phyloP scores from a whole-genome alignment of 768 basidiomycete species.

The Rhizopogon salebrosus region DNA sequence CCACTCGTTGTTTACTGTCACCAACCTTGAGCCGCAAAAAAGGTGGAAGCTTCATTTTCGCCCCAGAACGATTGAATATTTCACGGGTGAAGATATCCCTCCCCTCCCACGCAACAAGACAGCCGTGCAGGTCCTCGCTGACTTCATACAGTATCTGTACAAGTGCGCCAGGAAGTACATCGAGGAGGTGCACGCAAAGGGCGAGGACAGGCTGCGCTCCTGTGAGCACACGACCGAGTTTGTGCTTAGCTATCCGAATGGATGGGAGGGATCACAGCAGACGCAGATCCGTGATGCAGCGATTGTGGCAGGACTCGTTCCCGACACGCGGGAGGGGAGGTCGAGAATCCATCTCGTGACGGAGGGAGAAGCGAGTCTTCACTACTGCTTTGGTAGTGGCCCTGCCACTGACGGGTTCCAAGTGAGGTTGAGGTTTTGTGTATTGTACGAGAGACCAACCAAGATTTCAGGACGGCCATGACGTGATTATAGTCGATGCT shows the following conservation, averaged over 20 bases:
- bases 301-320: slow-evolving; percentile 34
- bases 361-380: slow-evolving; percentile 51
- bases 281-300: slow-evolving; percentile 39
- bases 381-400: slow-evolving; percentile 39
- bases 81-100: slow-evolving; percentile 31
- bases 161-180: slow-evolving; percentile 39
- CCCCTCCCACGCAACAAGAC: slow-evolving; percentile 39
- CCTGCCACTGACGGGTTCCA: slow-evolving; percentile 24
- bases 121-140: slow-evolving; percentile 39
- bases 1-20: slow-evolving; percentile 1
- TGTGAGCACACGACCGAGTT: slow-evolving; percentile 37
- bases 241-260: slow-evolving; percentile 43
- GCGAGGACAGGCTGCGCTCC: slow-evolving; percentile 35
- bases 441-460: neutral
- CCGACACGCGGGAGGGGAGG: slow-evolving; percentile 30
- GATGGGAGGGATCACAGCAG: slow-evolving; percentile 44
- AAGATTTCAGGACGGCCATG: slow-evolving; percentile 34
- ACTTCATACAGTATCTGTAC: slow-evolving; percentile 45
- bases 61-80: slow-evolving; percentile 17
- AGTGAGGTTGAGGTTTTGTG: slow-evolving; percentile 8
- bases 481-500: slow-evolving; percentile 53
- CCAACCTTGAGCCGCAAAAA: neutral
- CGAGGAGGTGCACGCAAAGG: slow-evolving; percentile 39
- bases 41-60: slow-evolving; percentile 35
- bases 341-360: slow-evolving; percentile 39